Base-by-base conservation (phyloP, 352 stramenopile species). In the Pythium coloratum region DNA sequence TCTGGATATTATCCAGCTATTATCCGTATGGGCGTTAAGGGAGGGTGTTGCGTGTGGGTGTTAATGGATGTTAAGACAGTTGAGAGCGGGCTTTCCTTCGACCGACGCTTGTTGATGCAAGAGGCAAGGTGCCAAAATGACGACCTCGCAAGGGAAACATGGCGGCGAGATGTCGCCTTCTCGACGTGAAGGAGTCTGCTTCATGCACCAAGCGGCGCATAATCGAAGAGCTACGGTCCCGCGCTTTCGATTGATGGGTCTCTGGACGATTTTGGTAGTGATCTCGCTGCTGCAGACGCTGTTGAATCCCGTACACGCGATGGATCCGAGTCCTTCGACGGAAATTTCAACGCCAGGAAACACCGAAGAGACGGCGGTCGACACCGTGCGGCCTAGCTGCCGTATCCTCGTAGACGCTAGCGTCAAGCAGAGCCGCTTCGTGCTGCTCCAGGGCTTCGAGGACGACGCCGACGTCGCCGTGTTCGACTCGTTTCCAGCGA, bases 341-440 rank as follows among this genome's bases (percentile, higher is more conserved):
- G 24, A 53, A 8, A n/a, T 62, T 24, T 54, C 61, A 16, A 32
- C 14, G 1, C 20, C 51, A 20, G 16, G 14, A 2, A 40, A 61
- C 10, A 62, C 57, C 6, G 64, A 70, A 14, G 57, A 65, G 32
- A 20, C 51, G 8, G n/a, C 57, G 20, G 46, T 14, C 0, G 55
- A 51, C 26, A 36, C 46, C 32, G 67, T 1, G 73, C 75, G 64
- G 3, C 64, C 64, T 4, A 70, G 64, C 58, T 91, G 83, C 62
- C 77, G 83, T 28, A 72, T 91, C 54, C 88, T 91, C 42, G 62
- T 89, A 0, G 77, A 84, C 32, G 72, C 78, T 6, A 69, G 66
- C 0, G 28, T 61, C 13, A 69, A 66, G 30, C 56, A 67, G 28
- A 88, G 72, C 62, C 79, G 81, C 16, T 80, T 88, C 50, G 50